Base-by-base conservation (phyloP, 805 yeast species). In the Candida sakaeoensis region DNA sequence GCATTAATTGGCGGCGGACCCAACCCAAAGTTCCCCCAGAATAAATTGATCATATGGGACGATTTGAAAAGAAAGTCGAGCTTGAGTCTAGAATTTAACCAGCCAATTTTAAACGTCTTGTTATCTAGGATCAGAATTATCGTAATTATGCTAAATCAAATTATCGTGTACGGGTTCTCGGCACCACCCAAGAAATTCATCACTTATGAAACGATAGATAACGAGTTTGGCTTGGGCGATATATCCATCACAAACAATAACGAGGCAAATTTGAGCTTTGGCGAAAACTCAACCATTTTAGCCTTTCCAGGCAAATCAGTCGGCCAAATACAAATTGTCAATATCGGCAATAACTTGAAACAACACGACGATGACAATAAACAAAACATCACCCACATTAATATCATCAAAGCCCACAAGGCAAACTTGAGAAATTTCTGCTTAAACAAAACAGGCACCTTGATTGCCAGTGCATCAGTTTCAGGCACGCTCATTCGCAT, bases 1-100 rank as follows among this genome's bases (percentile, higher is more conserved):
- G 96, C 91, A 1, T 63, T 93, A 31, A 86, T 89, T 0, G 96
- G 97, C 1, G 96, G 96, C 13, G 96, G 96, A 1, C 72, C 74
- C 46, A 74, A 73, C 43, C 96, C 96, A 16, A 72, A 77, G 45
- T 86, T 79, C 52, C 85, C 96, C 1, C 71, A 77, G 49, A 87
- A 86, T 62, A 85, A 85, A 57, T 75, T 89, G 27, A 74, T 88
- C 25, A 81, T 91, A 13, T 93, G 96, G 96, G 97, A 91, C 61
- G 98, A 91, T 57, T 60, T 86, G 44, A 85, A 86, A 60, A 75
- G 82, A 46, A 80, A 80, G 48, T 80, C 81, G 21, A 83, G 90
- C 3, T 68, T 87, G 14, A 74, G 75, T 26, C 62, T 93, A 43
- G 93, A 86, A 56, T 88, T 90, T 55, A 73, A 75, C 69, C 76